A percentile compares a stretch with the other conserved stretches of the same genome.
Conservation (phyloP, 345 rosid species). For the Chamaenerion angustifolium region DNA sequence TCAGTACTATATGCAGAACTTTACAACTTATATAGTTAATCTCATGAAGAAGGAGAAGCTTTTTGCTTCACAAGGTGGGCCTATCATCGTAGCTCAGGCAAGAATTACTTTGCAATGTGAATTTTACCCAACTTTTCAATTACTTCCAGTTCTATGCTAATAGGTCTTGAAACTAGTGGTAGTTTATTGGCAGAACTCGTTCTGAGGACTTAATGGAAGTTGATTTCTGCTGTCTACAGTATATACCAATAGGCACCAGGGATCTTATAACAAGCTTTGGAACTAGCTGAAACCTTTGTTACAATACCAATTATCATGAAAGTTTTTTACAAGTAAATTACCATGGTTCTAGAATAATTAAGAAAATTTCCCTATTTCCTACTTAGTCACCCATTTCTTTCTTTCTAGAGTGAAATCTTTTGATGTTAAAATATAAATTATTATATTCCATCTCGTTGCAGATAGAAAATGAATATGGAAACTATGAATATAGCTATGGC, state of each 20-base stretch:
- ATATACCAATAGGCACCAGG: too few species aligned
- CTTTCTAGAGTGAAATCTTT: neutral
- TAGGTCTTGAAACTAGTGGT: neutral
- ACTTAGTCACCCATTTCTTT: neutral
- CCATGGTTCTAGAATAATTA: too few species aligned
- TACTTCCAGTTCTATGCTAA: neutral
- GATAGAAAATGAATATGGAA: constrained; percentile 92
- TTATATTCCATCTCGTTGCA: constrained; percentile 16
- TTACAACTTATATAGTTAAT: constrained; percentile 57
- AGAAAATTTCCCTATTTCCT: too few species aligned
- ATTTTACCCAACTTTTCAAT: neutral
- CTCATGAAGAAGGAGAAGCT: constrained; percentile 81
- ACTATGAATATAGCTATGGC: constrained; percentile 44
- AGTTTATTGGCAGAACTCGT: neutral
- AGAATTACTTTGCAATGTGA: constrained; percentile 6
- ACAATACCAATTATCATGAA: neutral
- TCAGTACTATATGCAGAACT: constrained; percentile 76
- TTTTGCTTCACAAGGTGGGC: constrained; percentile 93
- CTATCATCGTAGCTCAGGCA: constrained; percentile 90
- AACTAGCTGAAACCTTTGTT: neutral
- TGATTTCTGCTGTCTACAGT: too few species aligned
- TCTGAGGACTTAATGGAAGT: too few species aligned
- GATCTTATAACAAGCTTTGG: too few species aligned
- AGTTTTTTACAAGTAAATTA: neutral
- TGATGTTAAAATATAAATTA: neutral